phyloP scores from a whole-genome alignment of 345 rosid genomes.

The Linum trigynum region DNA sequence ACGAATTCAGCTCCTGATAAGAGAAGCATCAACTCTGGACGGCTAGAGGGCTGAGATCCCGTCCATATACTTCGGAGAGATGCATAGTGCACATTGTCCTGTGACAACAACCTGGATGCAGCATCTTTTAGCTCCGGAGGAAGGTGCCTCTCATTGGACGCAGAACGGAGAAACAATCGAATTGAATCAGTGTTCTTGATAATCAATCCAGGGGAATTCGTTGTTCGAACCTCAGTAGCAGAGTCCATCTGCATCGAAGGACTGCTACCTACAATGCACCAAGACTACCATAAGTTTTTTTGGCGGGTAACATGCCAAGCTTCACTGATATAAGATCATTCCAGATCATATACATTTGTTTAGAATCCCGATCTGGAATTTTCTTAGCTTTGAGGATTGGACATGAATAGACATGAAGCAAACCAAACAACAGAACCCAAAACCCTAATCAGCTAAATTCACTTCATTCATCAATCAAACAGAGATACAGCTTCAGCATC shows the following conservation, averaged over 20 bases:
- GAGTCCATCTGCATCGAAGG: slow-evolving; percentile 5
- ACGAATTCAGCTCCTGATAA: slow-evolving; percentile 51
- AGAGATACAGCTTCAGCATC: too few species aligned
- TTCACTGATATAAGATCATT: too few species aligned
- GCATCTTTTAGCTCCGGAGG: slow-evolving; percentile 37
- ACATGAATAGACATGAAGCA: too few species aligned
- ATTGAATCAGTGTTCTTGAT: slow-evolving; percentile 30
- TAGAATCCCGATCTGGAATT: too few species aligned
- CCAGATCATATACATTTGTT: too few species aligned
- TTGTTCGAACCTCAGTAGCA: not conserved
- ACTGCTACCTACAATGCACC: not conserved
- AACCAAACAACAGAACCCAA: too few species aligned
- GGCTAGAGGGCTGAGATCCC: slow-evolving; percentile 29
- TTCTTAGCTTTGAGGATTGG: too few species aligned
- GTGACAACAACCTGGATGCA: slow-evolving; percentile 47
- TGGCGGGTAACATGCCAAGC: not conserved
- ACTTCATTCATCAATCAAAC: too few species aligned
- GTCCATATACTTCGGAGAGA: slow-evolving; percentile 56
- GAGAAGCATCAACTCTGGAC: slow-evolving; percentile 42
- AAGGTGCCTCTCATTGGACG: slow-evolving; percentile 42
- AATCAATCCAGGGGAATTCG: slow-evolving; percentile 23
- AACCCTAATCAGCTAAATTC: too few species aligned
- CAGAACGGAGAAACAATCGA: slow-evolving; percentile 39
- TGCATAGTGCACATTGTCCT: slow-evolving; percentile 35
- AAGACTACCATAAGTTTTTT: not conserved